Evolutionary conservation across 169 alveolate species (phyloP).

Genomic region (Theileria luwenshuni): DNA sequence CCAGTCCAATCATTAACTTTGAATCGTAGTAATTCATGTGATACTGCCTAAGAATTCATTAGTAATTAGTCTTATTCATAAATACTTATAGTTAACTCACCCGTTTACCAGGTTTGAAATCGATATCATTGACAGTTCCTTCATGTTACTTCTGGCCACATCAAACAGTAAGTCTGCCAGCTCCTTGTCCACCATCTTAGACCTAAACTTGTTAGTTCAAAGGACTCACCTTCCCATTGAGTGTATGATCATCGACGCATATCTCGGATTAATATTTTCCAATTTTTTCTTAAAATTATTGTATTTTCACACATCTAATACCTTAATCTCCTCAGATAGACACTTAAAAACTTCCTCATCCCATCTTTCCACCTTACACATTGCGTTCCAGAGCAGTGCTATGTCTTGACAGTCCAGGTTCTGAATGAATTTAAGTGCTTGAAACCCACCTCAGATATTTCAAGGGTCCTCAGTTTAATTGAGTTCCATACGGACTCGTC

Average conservation of each 20-base stretch:
- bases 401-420: conserved; percentile 26
- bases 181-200: conserved; percentile 12
- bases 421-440: not conserved
- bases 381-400: conserved; percentile 47
- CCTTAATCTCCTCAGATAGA: conserved; percentile 30
- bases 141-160: not conserved
- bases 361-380: conserved; percentile 30
- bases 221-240: conserved; percentile 36
- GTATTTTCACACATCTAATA: not conserved
- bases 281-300: not conserved
- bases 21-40: conserved; percentile 17
- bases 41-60: not conserved
- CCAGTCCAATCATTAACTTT: conserved; percentile 12
- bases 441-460: conserved; percentile 32
- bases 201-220: not conserved
- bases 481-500: conserved; percentile 46
- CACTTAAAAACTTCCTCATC: not conserved
- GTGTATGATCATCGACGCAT: conserved; percentile 39
- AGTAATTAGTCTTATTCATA: not conserved
- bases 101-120: conserved; percentile 19
- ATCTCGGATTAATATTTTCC: conserved; percentile 1
- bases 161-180: not conserved
- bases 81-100: not conserved
- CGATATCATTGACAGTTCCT: conserved; percentile 5
- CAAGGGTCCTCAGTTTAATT: conserved; percentile 31